These are phyloP conservation scores for Inga oerstediana DNA, from an alignment of 306 rosid species.

Conservation along the genomic window DNA sequence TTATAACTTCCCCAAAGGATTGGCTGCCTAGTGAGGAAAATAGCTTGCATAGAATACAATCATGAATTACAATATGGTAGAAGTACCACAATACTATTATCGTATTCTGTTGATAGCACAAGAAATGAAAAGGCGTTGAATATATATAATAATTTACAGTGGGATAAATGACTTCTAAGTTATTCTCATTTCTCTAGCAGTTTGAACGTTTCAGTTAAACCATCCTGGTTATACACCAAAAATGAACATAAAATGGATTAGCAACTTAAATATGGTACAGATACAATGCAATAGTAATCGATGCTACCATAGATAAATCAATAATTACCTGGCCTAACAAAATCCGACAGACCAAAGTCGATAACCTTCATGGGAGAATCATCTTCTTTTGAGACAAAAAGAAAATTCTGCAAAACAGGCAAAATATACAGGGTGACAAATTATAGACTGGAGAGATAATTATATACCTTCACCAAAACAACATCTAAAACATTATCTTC, in stretches of 20 bases:
- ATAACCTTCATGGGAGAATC: slow-evolving; percentile 80
- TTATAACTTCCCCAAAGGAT: not conserved
- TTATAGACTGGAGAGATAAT: slow-evolving; percentile 11
- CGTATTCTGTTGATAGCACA: not conserved
- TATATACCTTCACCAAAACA: slow-evolving; percentile 7
- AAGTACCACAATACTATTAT: slow-evolving; percentile 13
- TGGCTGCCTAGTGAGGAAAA: not conserved
- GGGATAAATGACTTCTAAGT: slow-evolving; percentile 13
- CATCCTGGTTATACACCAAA: slow-evolving; percentile 16
- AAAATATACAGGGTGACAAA: slow-evolving; percentile 32
- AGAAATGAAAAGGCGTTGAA: slow-evolving; percentile 3
- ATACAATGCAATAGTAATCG: not conserved
- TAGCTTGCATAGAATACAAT: not conserved
- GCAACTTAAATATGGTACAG: slow-evolving; percentile 26
- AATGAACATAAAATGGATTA: not conserved
- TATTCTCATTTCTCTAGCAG: slow-evolving; percentile 13
- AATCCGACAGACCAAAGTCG: slow-evolving; percentile 98
- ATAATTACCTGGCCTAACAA: slow-evolving; percentile 80
- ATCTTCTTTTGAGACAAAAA: slow-evolving; percentile 75
- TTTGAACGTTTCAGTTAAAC: slow-evolving; percentile 24
- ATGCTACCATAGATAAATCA: slow-evolving; percentile 16
- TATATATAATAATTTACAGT: slow-evolving; percentile 7
- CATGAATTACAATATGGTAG: slow-evolving; percentile 25
- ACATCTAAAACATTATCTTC: slow-evolving; percentile 20
- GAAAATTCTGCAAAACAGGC: slow-evolving; percentile 78